Evolutionary conservation across 1,139 yeast species (phyloP).

Genomic region (Suhomyces panamericanus): DNA sequence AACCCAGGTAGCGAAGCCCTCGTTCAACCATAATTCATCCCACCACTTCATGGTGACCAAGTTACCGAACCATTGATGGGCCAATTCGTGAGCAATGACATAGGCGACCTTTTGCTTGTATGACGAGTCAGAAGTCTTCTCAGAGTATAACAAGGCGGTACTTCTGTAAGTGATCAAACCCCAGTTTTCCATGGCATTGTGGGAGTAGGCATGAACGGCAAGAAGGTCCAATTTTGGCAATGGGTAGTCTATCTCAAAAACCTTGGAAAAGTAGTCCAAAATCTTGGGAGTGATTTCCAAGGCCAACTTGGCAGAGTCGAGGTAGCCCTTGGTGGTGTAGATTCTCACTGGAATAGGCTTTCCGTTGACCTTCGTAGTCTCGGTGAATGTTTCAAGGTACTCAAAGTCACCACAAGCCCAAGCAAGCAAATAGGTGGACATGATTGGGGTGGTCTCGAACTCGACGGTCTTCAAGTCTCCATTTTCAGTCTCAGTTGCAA

Average conservation of each 20-base stretch:
- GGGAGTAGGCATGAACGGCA: conserved; percentile 74
- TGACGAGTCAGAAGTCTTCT: conserved; percentile 61
- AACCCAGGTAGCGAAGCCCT: conserved; percentile 89
- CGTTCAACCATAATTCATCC: conserved; percentile 92
- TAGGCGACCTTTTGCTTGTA: conserved; percentile 80
- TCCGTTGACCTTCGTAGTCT: conserved; percentile 34
- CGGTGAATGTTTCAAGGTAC: conserved; percentile 55
- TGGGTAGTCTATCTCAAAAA: conserved; percentile 67
- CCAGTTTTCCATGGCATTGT: conserved; percentile 92
- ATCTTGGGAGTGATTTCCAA: conserved; percentile 66
- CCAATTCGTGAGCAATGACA: conserved; percentile 86
- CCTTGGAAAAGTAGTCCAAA: conserved; percentile 62
- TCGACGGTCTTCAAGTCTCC: conserved; percentile 25
- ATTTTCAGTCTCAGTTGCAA: conserved; percentile 7
- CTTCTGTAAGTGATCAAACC: conserved; percentile 82
- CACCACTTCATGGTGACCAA: conserved; percentile 94
- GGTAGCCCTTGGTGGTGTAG: conserved; percentile 70
- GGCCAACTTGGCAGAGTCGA: conserved; percentile 63
- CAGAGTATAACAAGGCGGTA: conserved; percentile 70
- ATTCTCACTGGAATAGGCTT: conserved; percentile 68
- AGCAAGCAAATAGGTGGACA: conserved; percentile 76
- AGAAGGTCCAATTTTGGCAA: conserved; percentile 75
- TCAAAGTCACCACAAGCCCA: conserved; percentile 79
- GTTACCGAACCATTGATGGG: conserved; percentile 94
- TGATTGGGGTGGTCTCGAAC: conserved; percentile 62